phyloP scores from a whole-genome alignment of 2,329 filamentous ascomycete species.

The Aspergillus cejpii region DNA sequence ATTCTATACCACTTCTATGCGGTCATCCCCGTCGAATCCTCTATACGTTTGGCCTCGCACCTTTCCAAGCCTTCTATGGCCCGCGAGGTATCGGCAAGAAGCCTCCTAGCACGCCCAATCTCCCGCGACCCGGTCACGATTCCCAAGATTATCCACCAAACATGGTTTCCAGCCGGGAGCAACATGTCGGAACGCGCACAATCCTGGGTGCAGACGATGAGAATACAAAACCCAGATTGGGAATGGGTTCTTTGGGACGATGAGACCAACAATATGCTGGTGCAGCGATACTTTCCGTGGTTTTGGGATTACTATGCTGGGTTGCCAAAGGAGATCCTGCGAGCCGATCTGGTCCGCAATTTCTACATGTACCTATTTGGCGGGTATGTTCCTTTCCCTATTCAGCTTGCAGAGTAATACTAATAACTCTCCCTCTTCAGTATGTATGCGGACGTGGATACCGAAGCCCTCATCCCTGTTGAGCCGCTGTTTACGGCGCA shows the following conservation, averaged over 20 bases:
- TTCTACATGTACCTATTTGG: constrained; percentile 20
- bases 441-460: constrained; percentile 21
- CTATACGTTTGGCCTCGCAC: neutral
- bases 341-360: constrained; percentile 16
- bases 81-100: constrained; percentile 4
- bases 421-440: neutral
- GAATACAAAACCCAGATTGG: constrained; percentile 13
- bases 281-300: constrained; percentile 16
- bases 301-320: constrained; percentile 12
- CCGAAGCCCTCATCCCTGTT: constrained; percentile 16
- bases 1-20: neutral
- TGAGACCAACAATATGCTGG: constrained; percentile 14
- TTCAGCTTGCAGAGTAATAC: neutral
- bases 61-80: neutral
- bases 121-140: constrained; percentile 12
- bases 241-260: constrained; percentile 21
- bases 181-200: constrained; percentile 19
- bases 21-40: neutral
- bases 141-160: constrained; percentile 19
- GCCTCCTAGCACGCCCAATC: constrained; percentile 12
- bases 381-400: constrained; percentile 7
- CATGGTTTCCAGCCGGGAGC: constrained; percentile 19
- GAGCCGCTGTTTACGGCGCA: constrained; percentile 13
- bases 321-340: constrained; percentile 17
- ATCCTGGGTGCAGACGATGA: constrained; percentile 15